Base-by-base conservation (phyloP, 2,329 filamentous ascomycete species). In the Monosporascus sp. region DNA sequence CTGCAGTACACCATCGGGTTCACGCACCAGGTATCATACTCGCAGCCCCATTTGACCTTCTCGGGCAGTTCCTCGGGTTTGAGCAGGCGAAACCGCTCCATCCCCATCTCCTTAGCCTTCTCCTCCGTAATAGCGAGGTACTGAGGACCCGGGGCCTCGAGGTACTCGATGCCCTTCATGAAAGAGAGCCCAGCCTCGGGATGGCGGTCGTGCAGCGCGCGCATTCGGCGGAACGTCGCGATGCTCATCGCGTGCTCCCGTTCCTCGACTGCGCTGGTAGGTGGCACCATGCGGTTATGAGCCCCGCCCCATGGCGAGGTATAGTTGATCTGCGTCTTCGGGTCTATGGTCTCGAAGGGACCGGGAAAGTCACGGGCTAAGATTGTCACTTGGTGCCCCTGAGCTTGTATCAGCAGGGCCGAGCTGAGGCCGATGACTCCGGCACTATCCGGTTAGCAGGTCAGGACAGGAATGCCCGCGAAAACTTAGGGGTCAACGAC, bases 231-330 rank as follows among this genome's bases (percentile, higher is more conserved):
- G 63, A 70, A 79, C 9, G 76, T 79, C 14, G 54, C 60, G 15
- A 76, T 60, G 15, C 75, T 68, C 60, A 77, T 68, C 38, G 51
- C 64, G 57, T 78, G 76, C 55, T 80, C 77, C 35, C 72, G 66
- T 50, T 63, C 64, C 40, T 69, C 66, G 5, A 59, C 48, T 14
- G 63, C 63, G 37, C 67, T 63, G 8, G 61, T 62, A 38, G 73
- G 73, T 2, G 75, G 75, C 37, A 81, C 75, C 60, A 74, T 78
- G 41, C 79, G 73, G 58, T 81, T 79, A 61, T 83, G 78, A 2
- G 80, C 79, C 11, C 80, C 80, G 37, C 74, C 80, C 79, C 79
- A 82, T 50, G 79, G 78, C 31, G 80, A 82, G 15, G 80, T 77
- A 62, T 76, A 83, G 68, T 82, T 74, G 62, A 79, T 74, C 52